Evolutionary conservation across 805 yeast genomes (phyloP).

Genomic region (Zygoascus bituminiphila): DNA sequence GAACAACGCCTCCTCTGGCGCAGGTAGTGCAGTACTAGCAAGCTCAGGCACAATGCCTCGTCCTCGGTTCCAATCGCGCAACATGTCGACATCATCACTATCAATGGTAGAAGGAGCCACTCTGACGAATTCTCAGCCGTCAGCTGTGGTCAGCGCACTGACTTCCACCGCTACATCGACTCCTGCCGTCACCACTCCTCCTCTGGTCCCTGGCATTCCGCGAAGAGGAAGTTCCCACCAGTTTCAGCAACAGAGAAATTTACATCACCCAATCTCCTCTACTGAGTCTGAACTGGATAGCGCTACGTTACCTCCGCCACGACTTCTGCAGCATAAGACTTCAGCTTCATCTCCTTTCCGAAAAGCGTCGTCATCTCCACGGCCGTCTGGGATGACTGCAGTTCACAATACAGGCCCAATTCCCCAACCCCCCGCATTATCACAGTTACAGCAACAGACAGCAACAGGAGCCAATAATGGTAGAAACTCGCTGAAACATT

Average conservation of each 20-base stretch:
- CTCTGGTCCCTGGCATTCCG: not conserved
- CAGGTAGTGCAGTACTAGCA: constrained; percentile 4
- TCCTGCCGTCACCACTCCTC: not conserved
- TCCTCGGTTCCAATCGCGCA: constrained; percentile 20
- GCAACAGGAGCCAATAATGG: constrained; percentile 1
- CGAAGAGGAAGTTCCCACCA: not conserved
- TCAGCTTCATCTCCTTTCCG: not conserved
- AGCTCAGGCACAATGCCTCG: not conserved
- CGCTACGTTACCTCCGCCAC: not conserved
- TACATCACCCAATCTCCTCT: not conserved
- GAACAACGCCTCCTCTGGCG: not conserved
- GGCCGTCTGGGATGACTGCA: not conserved
- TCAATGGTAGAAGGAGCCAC: not conserved
- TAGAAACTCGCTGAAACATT: not conserved
- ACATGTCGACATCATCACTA: constrained; percentile 12
- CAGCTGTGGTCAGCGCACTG: not conserved
- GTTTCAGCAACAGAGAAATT: not conserved
- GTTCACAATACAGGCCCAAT: not conserved
- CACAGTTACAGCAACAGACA: constrained; percentile 3
- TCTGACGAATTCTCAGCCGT: not conserved
- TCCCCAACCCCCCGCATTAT: too few species aligned
- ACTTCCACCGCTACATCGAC: not conserved
- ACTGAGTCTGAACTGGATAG: not conserved
- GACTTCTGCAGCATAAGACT: not conserved
- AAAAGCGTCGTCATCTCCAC: not conserved